These are phyloP conservation scores for Alternaria infectoria DNA, from an alignment of 2,329 filamentous ascomycete species.

Conservation along the genomic window DNA sequence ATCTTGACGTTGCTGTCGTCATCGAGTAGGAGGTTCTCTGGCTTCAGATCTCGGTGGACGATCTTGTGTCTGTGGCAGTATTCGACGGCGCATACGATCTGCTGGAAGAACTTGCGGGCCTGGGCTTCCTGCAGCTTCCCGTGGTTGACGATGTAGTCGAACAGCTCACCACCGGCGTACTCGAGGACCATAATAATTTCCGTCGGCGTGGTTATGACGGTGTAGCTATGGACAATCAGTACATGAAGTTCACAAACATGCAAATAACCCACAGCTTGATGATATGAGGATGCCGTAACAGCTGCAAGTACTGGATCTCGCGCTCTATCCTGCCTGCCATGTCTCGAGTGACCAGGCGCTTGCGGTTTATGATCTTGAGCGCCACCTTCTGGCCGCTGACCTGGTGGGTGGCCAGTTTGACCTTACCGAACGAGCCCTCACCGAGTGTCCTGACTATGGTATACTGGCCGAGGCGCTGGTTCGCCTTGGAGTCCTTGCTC, in stretches of 20 bases:
- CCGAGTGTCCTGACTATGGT: constrained; percentile 88
- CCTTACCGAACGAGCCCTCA: constrained; percentile 97
- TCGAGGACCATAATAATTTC: constrained; percentile 99
- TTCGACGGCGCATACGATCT: constrained; percentile 98
- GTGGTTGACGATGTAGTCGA: constrained; percentile 96
- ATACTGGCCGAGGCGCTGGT: constrained; percentile 90
- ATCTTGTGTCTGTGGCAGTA: constrained; percentile 99
- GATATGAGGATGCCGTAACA: constrained; percentile 95
- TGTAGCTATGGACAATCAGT: constrained; percentile 67
- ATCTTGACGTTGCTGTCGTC: constrained; percentile 98
- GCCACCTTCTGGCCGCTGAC: constrained; percentile 94
- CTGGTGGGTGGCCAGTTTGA: constrained; percentile 93
- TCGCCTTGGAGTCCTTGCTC: constrained; percentile 64
- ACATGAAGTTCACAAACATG: not conserved
- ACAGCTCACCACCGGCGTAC: constrained; percentile 94
- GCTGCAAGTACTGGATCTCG: constrained; percentile 96
- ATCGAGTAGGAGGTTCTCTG: constrained; percentile 94
- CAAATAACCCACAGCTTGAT: constrained; percentile 81
- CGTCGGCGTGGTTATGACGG: constrained; percentile 90
- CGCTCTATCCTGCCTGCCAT: constrained; percentile 98
- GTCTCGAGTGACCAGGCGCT: constrained; percentile 94
- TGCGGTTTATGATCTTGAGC: constrained; percentile 95
- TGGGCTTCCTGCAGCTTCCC: constrained; percentile 89
- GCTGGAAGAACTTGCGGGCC: constrained; percentile 97
- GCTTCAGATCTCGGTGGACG: constrained; percentile 95